Base-by-base conservation (phyloP, 148 eudicot genomes). In the Suaeda aralocaspica region DNA sequence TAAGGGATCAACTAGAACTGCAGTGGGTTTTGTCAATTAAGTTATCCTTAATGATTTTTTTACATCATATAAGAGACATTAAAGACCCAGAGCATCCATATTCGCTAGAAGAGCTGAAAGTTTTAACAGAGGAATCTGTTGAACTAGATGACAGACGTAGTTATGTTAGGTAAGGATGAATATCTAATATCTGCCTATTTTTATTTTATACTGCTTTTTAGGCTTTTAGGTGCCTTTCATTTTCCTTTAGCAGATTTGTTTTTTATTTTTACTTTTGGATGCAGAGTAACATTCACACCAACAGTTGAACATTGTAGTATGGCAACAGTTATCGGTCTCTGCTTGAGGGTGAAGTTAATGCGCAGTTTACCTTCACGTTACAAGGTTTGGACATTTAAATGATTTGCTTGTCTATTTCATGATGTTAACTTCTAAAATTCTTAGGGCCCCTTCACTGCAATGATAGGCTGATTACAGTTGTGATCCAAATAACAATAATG, bases 21-120 rank as follows among this genome's bases (percentile, higher is more conserved):
- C 22, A 15, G 22, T 2, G 44, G 24, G 4, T 9, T 4, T 12
- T 22, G 6, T 22, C 30, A 6, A 13, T 14, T 51, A 14, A 44
- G 74, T 48, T 69, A 30, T 77, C 65, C 72, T 86, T 86, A 76
- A 78, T 81, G 4, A 36, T 62, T 45, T 70, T 73, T 78, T 67
- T 69, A 94, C 83, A 94, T 52, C 97, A 94, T 89, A 76, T 94
- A 75, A 84, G 97, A 86, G 99, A 94, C 74, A 94, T 94, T 68
- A 94, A 94, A 82, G 97, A 94, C 81, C 99, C 99, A 16, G 99
- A 94, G 74, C 99, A 94, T 85, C 99, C 99, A 62, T 94, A 94
- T 74, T 91, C 99, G 14, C 76, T 94, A 72, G 99, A 94, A 79
- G 92, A 94, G 78, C 83, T 94, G 79, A 91, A 94, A 80, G 99